Base-by-base conservation (phyloP, 768 basidiomycete species). In the Leucosporidium scottii region DNA sequence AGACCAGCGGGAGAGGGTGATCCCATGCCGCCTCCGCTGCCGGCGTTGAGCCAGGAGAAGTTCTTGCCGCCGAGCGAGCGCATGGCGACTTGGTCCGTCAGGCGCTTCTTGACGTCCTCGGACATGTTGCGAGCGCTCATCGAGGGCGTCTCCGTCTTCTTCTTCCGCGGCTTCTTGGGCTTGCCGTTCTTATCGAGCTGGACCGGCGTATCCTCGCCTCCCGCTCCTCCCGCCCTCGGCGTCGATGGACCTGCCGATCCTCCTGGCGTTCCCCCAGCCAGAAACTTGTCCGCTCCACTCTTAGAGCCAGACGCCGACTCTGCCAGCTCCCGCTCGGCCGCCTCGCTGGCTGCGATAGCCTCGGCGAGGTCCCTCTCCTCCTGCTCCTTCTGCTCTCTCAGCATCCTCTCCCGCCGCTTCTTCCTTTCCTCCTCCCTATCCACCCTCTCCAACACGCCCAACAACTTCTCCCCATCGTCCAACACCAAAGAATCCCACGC, bases 71-170 rank as follows among this genome's bases (percentile, higher is more conserved):
- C 91, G n/a, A 90, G 89, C 8, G 90, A 90, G 76, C 90, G 90
- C 71, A 86, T 87, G 28, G 91, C 91, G 9, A 89, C 88, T 28
- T 88, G 88, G 77, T 94, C 91, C 44, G 87, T 88, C 86, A 93
- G 86, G 77, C 90, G 91, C 82, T 93, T 93, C 72, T 87, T 82
- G 74, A 91, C 88, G 73, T 93, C 91, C 78, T 92, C 91, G 8
- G 86, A 87, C 89, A 93, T 90, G 75, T 91, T 92, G 65, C 88
- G 81, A 63, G 90, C 89, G 0, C 88, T 89, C 17, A 90, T 25
- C 88, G 13, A 89, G 87, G 89, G 88, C 0, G 88, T 88, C 39
- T 90, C 89, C 76, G 87, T 86, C 77, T 90, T 90, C 78, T 87
- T 84, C 79, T 83, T 83, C 77, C 89, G 89, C 80, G 87, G 88